A percentile compares a stretch with the other conserved stretches of the same genome.
phyloP scores from a whole-genome alignment of 805 yeast species.

The Zygotorulaspora sp. region DNA sequence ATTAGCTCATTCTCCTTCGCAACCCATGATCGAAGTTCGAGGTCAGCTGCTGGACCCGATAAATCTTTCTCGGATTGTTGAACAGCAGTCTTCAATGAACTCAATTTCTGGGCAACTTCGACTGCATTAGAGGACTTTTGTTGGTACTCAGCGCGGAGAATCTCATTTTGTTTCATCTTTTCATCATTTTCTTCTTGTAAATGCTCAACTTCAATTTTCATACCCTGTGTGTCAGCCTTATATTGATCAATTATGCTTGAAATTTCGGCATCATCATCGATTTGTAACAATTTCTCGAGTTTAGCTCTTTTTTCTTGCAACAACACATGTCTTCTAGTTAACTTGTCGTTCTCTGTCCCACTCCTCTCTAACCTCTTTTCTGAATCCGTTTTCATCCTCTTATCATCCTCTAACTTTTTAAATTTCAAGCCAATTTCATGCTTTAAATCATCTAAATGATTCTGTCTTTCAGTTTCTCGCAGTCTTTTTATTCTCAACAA shows the following conservation, averaged over 20 bases:
- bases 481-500: conserved; percentile 30
- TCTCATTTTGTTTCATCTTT: conserved; percentile 27
- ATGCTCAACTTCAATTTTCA: conserved; percentile 35
- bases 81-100: conserved; percentile 22
- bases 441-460: conserved; percentile 38
- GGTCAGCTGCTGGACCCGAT: conserved; percentile 35
- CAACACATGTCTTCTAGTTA: conserved; percentile 11
- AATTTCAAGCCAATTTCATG: conserved; percentile 40
- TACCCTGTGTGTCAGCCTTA: conserved; percentile 6
- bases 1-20: conserved; percentile 13
- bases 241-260: conserved; percentile 8
- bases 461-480: conserved; percentile 41
- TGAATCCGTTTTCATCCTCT: conserved; percentile 22
- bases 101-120: conserved; percentile 34
- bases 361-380: conserved; percentile 26
- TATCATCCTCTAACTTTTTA: conserved; percentile 31
- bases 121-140: conserved; percentile 45
- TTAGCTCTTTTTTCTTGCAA: conserved; percentile 13
- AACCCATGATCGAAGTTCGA: conserved; percentile 18
- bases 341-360: conserved; percentile 18
- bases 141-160: conserved; percentile 43
- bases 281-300: conserved; percentile 8
- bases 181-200: conserved; percentile 51
- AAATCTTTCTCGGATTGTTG: conserved; percentile 30
- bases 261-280: conserved; percentile 10